These are phyloP conservation scores for Vitis cinerea DNA, from an alignment of 164 flowering plant species.

Conservation along the genomic window DNA sequence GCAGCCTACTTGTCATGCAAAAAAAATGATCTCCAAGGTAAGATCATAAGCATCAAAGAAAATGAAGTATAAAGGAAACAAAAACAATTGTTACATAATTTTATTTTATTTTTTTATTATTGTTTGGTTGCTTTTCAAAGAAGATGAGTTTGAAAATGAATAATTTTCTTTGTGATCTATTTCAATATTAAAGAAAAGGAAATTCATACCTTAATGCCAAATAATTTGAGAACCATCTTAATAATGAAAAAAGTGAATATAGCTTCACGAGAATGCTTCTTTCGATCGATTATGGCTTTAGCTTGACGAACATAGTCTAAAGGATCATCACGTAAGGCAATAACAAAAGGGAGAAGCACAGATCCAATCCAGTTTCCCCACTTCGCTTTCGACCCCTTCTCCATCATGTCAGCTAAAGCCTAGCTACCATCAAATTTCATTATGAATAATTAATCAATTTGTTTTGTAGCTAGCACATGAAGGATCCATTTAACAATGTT, in stretches of 20 bases:
- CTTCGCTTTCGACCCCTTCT: constrained; percentile 13
- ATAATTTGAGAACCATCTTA: constrained; percentile 2
- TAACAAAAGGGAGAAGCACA: constrained; percentile 28
- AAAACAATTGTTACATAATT: too few species aligned
- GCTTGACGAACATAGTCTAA: constrained; percentile 30
- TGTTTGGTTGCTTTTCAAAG: too few species aligned
- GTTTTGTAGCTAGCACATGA: too few species aligned
- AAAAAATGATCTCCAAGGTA: too few species aligned
- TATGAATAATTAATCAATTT: too few species aligned
- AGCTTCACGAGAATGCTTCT: constrained; percentile 33
- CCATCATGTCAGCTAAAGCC: constrained; percentile 35
- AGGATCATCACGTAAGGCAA: constrained; percentile 28
- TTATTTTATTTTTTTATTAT: too few species aligned
- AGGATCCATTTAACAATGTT: too few species aligned
- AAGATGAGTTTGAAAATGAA: too few species aligned
- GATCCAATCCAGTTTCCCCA: constrained; percentile 33
- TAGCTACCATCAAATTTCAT: not conserved
- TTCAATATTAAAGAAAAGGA: too few species aligned
- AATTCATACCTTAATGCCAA: constrained; percentile 33
- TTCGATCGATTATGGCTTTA: constrained; percentile 27
- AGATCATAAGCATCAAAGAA: too few species aligned
- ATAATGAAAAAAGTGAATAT: constrained; percentile 4
- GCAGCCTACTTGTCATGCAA: constrained; percentile 18
- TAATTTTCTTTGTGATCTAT: too few species aligned
- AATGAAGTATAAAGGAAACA: too few species aligned